A percentile compares a stretch with the other conserved stretches of the same genome.
These are phyloP conservation scores for Hirsutella thompsonii DNA, from an alignment of 2,329 filamentous ascomycete species.

Conservation along the genomic window DNA sequence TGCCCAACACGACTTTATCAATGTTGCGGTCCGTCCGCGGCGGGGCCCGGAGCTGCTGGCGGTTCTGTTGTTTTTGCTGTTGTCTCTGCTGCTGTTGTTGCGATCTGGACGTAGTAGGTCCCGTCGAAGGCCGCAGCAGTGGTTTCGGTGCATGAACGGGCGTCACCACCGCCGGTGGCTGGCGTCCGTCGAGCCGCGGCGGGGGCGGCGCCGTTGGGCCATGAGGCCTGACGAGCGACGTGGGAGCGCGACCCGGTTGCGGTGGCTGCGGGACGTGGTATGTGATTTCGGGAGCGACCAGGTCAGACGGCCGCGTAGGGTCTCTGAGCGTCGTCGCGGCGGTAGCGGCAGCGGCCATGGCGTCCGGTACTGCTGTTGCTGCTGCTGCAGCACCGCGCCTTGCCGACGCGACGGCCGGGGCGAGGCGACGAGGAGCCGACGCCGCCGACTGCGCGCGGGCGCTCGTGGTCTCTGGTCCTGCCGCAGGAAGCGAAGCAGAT, in stretches of 20 bases:
- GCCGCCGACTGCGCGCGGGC: not conserved
- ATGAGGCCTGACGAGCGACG: conserved; percentile 20
- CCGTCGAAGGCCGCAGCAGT: conserved; percentile 19
- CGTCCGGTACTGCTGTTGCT: not conserved
- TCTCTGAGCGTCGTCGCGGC: not conserved
- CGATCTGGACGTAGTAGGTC: not conserved
- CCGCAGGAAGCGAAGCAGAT: not conserved
- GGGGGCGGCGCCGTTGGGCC: conserved; percentile 19
- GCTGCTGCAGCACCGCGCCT: not conserved
- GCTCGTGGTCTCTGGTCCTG: not conserved
- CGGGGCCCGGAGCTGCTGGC: conserved; percentile 16
- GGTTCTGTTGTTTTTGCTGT: not conserved
- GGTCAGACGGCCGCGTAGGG: conserved; percentile 15
- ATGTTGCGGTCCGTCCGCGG: conserved; percentile 58
- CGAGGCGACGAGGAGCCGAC: not conserved
- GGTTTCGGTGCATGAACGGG: conserved; percentile 6
- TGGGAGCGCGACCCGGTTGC: conserved; percentile 9
- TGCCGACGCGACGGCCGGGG: not conserved
- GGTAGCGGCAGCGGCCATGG: conserved; percentile 1
- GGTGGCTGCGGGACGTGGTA: conserved; percentile 22
- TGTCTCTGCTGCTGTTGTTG: not conserved
- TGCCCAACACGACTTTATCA: conserved; percentile 73
- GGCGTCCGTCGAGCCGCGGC: conserved; percentile 3
- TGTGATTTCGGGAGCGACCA: conserved; percentile 27
- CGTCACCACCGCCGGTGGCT: conserved; percentile 5